Evolutionary conservation across 495 filamentous ascomycete genomes (phyloP).

Genomic region (Chlorociboria aeruginascens): DNA sequence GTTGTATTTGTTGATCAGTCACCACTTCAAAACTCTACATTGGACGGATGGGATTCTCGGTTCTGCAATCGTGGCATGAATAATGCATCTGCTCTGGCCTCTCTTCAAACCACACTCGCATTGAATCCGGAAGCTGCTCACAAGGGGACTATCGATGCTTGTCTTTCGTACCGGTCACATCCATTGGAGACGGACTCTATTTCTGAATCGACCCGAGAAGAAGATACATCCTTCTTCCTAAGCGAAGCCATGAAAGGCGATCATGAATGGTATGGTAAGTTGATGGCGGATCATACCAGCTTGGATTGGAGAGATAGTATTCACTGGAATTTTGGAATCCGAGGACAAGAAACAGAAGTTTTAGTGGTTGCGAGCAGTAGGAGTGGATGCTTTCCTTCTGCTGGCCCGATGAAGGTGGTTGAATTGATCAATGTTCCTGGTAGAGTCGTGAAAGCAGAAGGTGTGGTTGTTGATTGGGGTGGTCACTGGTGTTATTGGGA

Average conservation of each 20-base stretch:
- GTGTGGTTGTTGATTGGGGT: slow-evolving; percentile 26
- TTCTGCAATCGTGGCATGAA: slow-evolving; percentile 27
- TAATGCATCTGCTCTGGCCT: slow-evolving; percentile 24
- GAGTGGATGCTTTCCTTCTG: slow-evolving; percentile 33
- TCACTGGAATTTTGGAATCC: slow-evolving; percentile 20
- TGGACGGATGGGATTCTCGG: slow-evolving; percentile 18
- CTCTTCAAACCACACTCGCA: slow-evolving; percentile 25
- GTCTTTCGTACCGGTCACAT: slow-evolving; percentile 27
- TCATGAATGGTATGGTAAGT: slow-evolving; percentile 26
- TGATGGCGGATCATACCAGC: slow-evolving; percentile 34
- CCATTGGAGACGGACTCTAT: slow-evolving; percentile 9
- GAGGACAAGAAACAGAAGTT: slow-evolving; percentile 9
- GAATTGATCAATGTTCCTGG: slow-evolving; percentile 15
- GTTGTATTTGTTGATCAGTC: slow-evolving; percentile 35
- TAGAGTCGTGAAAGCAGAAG: slow-evolving; percentile 12
- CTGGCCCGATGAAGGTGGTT: slow-evolving; percentile 29
- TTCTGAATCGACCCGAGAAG: neutral
- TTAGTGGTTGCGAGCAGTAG: slow-evolving; percentile 29
- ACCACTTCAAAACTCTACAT: slow-evolving; percentile 30
- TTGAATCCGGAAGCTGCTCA: slow-evolving; percentile 17
- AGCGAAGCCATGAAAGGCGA: slow-evolving; percentile 25
- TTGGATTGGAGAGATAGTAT: slow-evolving; percentile 35
- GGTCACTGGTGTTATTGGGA: slow-evolving; percentile 39
- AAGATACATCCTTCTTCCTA: slow-evolving; percentile 31
- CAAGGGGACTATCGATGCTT: slow-evolving; percentile 24